Evolutionary conservation across 1,284 basidiomycete genomes (phyloP).

Genomic region (Ustilago lituana): DNA sequence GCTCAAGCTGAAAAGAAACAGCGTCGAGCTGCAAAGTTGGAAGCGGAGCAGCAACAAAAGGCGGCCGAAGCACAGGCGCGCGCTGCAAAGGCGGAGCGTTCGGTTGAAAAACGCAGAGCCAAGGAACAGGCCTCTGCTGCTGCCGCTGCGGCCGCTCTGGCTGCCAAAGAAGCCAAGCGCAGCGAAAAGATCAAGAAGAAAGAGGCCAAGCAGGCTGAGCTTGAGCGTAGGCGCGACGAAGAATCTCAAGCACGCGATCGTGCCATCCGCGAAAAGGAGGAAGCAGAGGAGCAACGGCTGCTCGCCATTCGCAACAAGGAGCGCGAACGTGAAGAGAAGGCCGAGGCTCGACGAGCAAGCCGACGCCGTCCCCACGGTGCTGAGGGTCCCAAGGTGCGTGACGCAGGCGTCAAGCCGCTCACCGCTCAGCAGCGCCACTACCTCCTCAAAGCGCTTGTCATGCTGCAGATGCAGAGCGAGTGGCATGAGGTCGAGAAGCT

Average conservation of each 20-base stretch:
- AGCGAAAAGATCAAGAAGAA: constrained; percentile 33
- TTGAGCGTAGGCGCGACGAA: constrained; percentile 35
- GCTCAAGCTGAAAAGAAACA: constrained; percentile 25
- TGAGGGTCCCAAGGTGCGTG: constrained; percentile 27
- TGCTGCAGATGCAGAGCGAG: constrained; percentile 64
- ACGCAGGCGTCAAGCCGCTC: constrained; percentile 31
- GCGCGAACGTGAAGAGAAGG: constrained; percentile 32
- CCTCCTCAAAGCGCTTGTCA: constrained; percentile 63
- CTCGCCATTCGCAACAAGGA: constrained; percentile 37
- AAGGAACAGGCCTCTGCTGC: constrained; percentile 46
- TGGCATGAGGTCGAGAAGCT: constrained; percentile 58
- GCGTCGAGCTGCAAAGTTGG: constrained; percentile 19
- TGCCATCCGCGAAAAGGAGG: constrained; percentile 36
- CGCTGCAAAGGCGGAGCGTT: constrained; percentile 30
- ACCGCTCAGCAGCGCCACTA: constrained; percentile 64
- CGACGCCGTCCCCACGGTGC: constrained; percentile 36
- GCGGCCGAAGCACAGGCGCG: constrained; percentile 27
- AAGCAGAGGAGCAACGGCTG: constrained; percentile 41
- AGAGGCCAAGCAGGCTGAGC: constrained; percentile 33
- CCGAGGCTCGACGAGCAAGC: constrained; percentile 35
- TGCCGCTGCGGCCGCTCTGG: constrained; percentile 42
- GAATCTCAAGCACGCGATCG: constrained; percentile 40
- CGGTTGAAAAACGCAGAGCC: constrained; percentile 34
- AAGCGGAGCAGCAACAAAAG: constrained; percentile 31
- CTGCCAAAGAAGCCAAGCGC: constrained; percentile 46